phyloP scores from a whole-genome alignment of 805 yeast species.

The Lipomyces orientalis region DNA sequence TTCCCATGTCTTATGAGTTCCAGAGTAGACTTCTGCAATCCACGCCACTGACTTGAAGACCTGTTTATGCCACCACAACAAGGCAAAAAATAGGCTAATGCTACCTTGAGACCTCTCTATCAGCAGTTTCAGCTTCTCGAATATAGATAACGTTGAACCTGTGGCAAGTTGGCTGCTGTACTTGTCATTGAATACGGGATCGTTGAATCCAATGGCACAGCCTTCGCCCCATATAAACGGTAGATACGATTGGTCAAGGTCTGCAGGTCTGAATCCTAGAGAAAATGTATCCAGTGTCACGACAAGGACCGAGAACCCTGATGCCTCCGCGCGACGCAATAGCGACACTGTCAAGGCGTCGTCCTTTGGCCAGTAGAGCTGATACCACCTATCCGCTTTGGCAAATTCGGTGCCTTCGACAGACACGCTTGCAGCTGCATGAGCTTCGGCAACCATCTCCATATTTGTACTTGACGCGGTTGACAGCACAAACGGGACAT shows the following conservation, averaged over 20 bases:
- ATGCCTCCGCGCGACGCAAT: constrained; percentile 30
- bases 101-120: constrained; percentile 17
- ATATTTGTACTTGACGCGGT: constrained; percentile 39
- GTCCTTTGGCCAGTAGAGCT: constrained; percentile 37
- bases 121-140: constrained; percentile 12
- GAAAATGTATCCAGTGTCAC: constrained; percentile 38
- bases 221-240: constrained; percentile 41
- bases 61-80: constrained; percentile 12
- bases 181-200: constrained; percentile 40
- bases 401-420: constrained; percentile 1
- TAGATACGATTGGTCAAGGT: constrained; percentile 40
- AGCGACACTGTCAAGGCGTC: constrained; percentile 33
- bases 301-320: constrained; percentile 34
- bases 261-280: constrained; percentile 42
- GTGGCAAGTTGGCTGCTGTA: constrained; percentile 28
- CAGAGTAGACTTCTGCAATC: constrained; percentile 30
- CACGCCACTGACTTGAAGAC: constrained; percentile 30
- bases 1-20: constrained; percentile 34
- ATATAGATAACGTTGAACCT: constrained; percentile 3
- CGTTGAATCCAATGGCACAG: constrained; percentile 42
- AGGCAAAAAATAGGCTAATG: constrained; percentile 2
- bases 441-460: constrained; percentile 35
- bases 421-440: not conserved
- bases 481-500: constrained; percentile 42
- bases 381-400: constrained; percentile 33